These are phyloP conservation scores for Xylariaceae sp. DNA, from an alignment of 2,329 filamentous ascomycete species.

Conservation along the genomic window DNA sequence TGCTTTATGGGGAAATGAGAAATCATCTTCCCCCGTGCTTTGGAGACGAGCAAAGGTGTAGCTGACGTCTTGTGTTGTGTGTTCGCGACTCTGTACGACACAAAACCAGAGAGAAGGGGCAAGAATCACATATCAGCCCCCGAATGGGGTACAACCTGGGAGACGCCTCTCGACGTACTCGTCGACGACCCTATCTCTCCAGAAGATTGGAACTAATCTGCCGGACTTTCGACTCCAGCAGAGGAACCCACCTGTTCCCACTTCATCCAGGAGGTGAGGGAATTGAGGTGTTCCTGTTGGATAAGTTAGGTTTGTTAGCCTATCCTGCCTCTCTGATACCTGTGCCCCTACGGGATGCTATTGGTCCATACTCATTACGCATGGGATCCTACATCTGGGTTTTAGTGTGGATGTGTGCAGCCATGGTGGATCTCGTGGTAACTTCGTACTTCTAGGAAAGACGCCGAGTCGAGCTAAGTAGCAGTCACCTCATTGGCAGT, in stretches of 20 bases:
- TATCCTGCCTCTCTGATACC: not conserved
- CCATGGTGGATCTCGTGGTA: constrained; percentile 7
- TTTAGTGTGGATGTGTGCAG: constrained; percentile 11
- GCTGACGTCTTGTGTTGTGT: constrained; percentile 11
- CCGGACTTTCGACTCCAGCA: not conserved
- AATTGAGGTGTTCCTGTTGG: not conserved
- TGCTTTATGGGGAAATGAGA: constrained; percentile 13
- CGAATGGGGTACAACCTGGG: constrained; percentile 5
- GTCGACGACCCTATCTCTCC: constrained; percentile 8
- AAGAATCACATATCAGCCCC: not conserved
- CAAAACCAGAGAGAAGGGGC: constrained; percentile 2
- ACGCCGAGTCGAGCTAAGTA: not conserved
- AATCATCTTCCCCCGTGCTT: constrained; percentile 9
- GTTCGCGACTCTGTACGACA: constrained; percentile 21
- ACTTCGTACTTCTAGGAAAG: not conserved
- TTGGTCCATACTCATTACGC: constrained; percentile 2
- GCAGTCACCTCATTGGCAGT: constrained; percentile 10
- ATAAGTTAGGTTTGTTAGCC: not conserved
- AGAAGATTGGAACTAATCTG: constrained; percentile 1
- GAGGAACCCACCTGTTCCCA: constrained; percentile 17
- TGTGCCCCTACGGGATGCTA: constrained; percentile 5
- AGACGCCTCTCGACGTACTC: constrained; percentile 4
- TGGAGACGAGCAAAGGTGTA: constrained; percentile 14
- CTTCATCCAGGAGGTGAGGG: not conserved
- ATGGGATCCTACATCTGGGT: constrained; percentile 9